phyloP scores from a whole-genome alignment of 148 eudicot species.

The Polygonum aviculare region DNA sequence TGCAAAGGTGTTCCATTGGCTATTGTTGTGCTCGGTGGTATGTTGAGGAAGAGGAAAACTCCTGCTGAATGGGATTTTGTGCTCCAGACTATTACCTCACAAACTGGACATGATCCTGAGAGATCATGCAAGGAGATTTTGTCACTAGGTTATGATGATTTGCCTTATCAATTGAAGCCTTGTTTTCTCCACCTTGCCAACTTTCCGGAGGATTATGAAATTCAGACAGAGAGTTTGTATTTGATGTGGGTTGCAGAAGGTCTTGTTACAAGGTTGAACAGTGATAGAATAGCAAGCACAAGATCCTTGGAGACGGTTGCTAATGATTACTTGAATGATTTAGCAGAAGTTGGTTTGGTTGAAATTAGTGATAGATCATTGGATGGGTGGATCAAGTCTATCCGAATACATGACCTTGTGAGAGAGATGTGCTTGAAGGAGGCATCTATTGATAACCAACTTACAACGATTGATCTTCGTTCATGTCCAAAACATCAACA shows the following conservation, averaged over 20 bases:
- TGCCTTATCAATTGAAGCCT: neutral
- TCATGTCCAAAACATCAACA: neutral
- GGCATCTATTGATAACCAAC: neutral
- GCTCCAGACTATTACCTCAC: neutral
- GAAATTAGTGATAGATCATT: neutral
- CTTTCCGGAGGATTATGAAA: neutral
- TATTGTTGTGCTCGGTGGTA: neutral
- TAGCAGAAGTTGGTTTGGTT: slow-evolving; percentile 6
- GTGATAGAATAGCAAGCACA: neutral
- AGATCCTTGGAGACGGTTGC: neutral
- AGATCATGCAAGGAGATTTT: neutral
- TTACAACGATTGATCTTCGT: neutral
- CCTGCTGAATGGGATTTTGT: neutral
- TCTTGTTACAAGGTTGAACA: neutral
- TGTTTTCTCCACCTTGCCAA: slow-evolving; percentile 4
- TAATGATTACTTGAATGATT: neutral
- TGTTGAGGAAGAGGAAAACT: neutral
- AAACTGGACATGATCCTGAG: neutral
- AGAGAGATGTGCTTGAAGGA: neutral
- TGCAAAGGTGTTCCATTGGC: neutral
- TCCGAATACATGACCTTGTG: neutral
- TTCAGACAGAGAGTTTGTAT: neutral
- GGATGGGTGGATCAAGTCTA: neutral
- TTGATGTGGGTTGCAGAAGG: slow-evolving; percentile 3
- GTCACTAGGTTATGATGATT: neutral